Evolutionary conservation across 225 moss, liverwort and hornwort genomes (phyloP).

Genomic region (Pseudisothecium myosuroides): DNA sequence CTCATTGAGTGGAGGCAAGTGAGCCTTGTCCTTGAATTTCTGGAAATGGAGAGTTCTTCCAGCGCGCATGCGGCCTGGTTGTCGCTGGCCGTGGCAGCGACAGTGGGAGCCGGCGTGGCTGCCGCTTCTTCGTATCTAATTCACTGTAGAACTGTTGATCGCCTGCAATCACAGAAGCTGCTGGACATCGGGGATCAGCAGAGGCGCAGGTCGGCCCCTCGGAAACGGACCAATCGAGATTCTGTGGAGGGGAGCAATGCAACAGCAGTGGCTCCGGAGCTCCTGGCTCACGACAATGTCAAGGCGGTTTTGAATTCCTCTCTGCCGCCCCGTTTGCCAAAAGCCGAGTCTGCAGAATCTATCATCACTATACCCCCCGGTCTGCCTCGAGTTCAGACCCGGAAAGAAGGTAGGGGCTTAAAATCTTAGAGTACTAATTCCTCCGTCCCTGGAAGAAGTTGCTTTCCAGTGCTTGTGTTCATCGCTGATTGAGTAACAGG

Average conservation of each 20-base stretch:
- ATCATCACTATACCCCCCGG: conserved; percentile 14
- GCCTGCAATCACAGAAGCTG: conserved; percentile 1
- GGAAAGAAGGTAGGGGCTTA: conserved; percentile 9
- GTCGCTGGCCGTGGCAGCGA: conserved; percentile 28
- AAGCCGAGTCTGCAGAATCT: conserved; percentile 6
- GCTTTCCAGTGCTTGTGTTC: background rate
- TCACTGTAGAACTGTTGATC: conserved; percentile 14
- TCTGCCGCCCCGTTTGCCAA: conserved; percentile 16
- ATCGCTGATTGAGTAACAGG: background rate
- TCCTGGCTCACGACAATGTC: conserved; percentile 12
- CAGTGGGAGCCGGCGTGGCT: conserved; percentile 31
- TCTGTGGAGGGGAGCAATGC: background rate
- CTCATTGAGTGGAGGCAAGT: background rate
- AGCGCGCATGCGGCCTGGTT: conserved; percentile 26
- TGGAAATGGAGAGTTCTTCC: conserved; percentile 18
- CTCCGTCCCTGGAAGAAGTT: background rate
- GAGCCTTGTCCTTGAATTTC: background rate
- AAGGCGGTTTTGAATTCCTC: conserved; percentile 14
- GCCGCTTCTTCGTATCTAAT: conserved; percentile 25
- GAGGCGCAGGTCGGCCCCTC: background rate
- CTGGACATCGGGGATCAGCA: conserved; percentile 8
- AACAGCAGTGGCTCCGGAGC: background rate
- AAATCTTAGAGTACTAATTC: background rate
- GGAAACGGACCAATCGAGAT: background rate
- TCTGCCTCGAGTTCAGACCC: conserved; percentile 21